These are phyloP conservation scores for Adansonia grandidieri DNA, from an alignment of 441 rosid species.

Conservation along the genomic window DNA sequence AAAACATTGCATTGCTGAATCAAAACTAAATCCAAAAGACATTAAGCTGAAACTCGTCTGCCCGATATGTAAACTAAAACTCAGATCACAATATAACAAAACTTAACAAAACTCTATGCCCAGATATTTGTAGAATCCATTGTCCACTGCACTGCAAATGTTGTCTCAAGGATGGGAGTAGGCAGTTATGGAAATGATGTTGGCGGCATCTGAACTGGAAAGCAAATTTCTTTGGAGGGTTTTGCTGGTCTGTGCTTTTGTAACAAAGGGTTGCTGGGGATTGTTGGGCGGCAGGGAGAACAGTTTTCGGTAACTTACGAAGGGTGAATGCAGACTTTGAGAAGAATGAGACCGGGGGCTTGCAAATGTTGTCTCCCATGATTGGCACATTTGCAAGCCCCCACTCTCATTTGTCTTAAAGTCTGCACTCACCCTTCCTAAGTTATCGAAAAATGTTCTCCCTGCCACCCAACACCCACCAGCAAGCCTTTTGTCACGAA, in stretches of 20 bases:
- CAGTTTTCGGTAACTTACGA: too few relatives aligned
- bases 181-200: too few relatives aligned
- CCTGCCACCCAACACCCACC: background rate
- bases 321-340: too few relatives aligned
- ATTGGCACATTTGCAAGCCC: too few relatives aligned
- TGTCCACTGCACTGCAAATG: background rate
- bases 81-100: background rate
- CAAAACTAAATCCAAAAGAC: background rate
- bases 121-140: background rate
- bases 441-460: background rate
- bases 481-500: background rate
- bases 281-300: too few relatives aligned
- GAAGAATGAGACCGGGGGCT: background rate
- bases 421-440: too few relatives aligned
- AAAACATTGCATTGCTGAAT: background rate
- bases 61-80: background rate
- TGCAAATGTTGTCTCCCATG: too few relatives aligned
- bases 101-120: background rate
- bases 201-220: too few relatives aligned
- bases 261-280: too few relatives aligned
- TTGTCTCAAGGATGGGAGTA: background rate
- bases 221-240: too few relatives aligned
- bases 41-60: background rate
- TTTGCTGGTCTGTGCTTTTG: too few relatives aligned
- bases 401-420: too few relatives aligned